Percentiles rank a stretch among this genome's conserved stretches.
phyloP scores from a whole-genome alignment of 257 asterid species.

The Rhazya stricta region DNA sequence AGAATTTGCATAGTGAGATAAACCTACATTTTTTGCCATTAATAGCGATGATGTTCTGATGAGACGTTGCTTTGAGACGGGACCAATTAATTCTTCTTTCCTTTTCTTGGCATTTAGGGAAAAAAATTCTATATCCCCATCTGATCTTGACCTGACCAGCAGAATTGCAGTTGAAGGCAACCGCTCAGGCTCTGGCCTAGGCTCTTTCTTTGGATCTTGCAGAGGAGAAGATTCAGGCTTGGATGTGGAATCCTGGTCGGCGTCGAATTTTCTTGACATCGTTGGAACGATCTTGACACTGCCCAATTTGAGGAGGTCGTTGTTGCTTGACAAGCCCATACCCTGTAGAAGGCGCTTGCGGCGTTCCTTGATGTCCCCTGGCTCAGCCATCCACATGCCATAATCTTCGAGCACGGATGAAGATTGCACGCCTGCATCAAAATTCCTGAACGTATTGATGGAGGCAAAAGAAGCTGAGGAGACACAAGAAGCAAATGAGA shows the following conservation, averaged over 20 bases:
- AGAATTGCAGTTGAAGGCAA: slow-evolving; percentile 25
- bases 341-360: slow-evolving; percentile 79
- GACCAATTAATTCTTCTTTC: slow-evolving; percentile 69
- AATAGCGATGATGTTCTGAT: slow-evolving; percentile 61
- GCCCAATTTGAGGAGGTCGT: slow-evolving; percentile 48
- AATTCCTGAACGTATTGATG: slow-evolving; percentile 18
- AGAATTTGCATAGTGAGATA: slow-evolving; percentile 27
- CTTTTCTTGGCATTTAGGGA: slow-evolving; percentile 56
- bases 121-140: slow-evolving; percentile 56
- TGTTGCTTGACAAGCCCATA: slow-evolving; percentile 83
- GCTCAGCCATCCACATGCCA: slow-evolving; percentile 88
- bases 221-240: slow-evolving; percentile 18
- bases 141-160: slow-evolving; percentile 80
- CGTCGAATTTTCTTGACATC: slow-evolving; percentile 26
- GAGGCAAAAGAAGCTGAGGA: slow-evolving; percentile 42
- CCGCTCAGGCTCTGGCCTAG: slow-evolving; percentile 1
- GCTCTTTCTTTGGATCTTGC: slow-evolving; percentile 20
- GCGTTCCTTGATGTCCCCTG: slow-evolving; percentile 78
- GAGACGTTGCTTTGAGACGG: slow-evolving; percentile 61
- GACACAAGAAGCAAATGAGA: slow-evolving; percentile 56
- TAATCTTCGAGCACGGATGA: slow-evolving; percentile 38
- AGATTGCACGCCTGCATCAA: slow-evolving; percentile 19
- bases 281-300: slow-evolving; percentile 41
- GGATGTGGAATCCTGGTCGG: slow-evolving; percentile 12
- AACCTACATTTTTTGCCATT: slow-evolving; percentile 31